Conservation (phyloP, 345 rosid species). For the Lenwebbia sp. region DNA sequence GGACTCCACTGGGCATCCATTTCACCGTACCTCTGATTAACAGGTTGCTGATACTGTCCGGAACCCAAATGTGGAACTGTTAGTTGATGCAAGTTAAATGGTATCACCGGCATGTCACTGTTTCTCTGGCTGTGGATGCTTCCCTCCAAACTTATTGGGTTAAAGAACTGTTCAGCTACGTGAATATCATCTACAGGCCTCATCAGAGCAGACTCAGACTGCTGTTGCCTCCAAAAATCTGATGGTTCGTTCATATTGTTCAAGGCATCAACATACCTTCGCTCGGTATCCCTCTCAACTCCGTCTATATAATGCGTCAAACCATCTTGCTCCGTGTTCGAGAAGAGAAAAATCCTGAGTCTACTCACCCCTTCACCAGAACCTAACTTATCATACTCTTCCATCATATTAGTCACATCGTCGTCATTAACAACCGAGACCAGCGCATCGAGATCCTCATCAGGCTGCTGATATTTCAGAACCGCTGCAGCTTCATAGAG, state of each 20-base stretch:
- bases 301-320: slow-evolving; percentile 54
- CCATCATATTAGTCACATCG: slow-evolving; percentile 95
- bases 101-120: slow-evolving; percentile 41
- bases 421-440: slow-evolving; percentile 95
- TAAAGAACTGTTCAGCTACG: slow-evolving; percentile 26
- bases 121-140: slow-evolving; percentile 47
- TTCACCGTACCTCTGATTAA: slow-evolving; percentile 60
- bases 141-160: slow-evolving; percentile 43
- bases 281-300: slow-evolving; percentile 77
- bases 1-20: slow-evolving; percentile 70
- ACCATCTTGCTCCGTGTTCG: slow-evolving; percentile 59
- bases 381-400: slow-evolving; percentile 91
- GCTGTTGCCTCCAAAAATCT: slow-evolving; percentile 48
- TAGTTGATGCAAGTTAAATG: slow-evolving; percentile 43
- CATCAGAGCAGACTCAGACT: slow-evolving; percentile 31
- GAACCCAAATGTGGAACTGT: slow-evolving; percentile 32
- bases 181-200: slow-evolving; percentile 16
- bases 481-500: slow-evolving; percentile 66
- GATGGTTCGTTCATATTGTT: slow-evolving; percentile 69
- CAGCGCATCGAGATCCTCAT: slow-evolving; percentile 98
- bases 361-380: slow-evolving; percentile 86
- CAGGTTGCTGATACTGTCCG: slow-evolving; percentile 28
- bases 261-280: slow-evolving; percentile 92
- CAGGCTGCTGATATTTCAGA: slow-evolving; percentile 94
- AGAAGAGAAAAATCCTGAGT: slow-evolving; percentile 86